phyloP scores from a whole-genome alignment of 2,329 filamentous ascomycete genomes.

The Dendrostoma leiphaemia region DNA sequence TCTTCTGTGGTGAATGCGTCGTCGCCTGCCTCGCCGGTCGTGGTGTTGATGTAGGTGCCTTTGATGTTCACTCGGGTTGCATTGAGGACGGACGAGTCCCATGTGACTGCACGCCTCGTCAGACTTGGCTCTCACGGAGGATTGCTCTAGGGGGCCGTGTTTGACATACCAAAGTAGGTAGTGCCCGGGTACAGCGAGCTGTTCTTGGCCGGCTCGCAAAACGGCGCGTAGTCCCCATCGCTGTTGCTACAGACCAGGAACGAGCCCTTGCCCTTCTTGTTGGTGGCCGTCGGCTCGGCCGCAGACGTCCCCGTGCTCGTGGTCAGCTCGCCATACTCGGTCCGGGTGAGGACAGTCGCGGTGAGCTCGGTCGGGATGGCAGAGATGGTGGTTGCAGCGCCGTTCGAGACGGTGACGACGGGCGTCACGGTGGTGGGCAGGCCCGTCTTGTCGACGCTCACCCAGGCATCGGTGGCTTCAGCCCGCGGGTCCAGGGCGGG shows the following conservation, averaged over 20 bases:
- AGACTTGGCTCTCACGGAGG: slow-evolving; percentile 1
- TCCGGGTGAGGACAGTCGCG: slow-evolving; percentile 34
- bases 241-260: slow-evolving; percentile 50
- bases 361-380: slow-evolving; percentile 40
- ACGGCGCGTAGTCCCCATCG: slow-evolving; percentile 46
- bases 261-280: slow-evolving; percentile 41
- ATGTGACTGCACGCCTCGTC: slow-evolving; percentile 45
- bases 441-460: slow-evolving; percentile 47
- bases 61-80: slow-evolving; percentile 36
- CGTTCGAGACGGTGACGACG: slow-evolving; percentile 39
- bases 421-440: slow-evolving; percentile 50
- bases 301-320: slow-evolving; percentile 39
- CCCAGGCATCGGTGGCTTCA: slow-evolving; percentile 43
- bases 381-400: slow-evolving; percentile 40
- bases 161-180: slow-evolving; percentile 50
- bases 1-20: slow-evolving; percentile 33
- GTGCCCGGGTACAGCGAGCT: slow-evolving; percentile 41
- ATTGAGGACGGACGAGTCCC: slow-evolving; percentile 53
- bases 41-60: slow-evolving; percentile 40
- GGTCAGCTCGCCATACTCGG: slow-evolving; percentile 28
- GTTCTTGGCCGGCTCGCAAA: slow-evolving; percentile 47
- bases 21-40: slow-evolving; percentile 23
- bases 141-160: background rate
- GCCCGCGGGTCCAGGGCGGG: slow-evolving; percentile 8
- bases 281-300: slow-evolving; percentile 43